Evolutionary conservation across 176 grass and related monocot species (phyloP), one percentile per base, ranked within the genome.

Genomic region (Bromus sterilis): DNA sequence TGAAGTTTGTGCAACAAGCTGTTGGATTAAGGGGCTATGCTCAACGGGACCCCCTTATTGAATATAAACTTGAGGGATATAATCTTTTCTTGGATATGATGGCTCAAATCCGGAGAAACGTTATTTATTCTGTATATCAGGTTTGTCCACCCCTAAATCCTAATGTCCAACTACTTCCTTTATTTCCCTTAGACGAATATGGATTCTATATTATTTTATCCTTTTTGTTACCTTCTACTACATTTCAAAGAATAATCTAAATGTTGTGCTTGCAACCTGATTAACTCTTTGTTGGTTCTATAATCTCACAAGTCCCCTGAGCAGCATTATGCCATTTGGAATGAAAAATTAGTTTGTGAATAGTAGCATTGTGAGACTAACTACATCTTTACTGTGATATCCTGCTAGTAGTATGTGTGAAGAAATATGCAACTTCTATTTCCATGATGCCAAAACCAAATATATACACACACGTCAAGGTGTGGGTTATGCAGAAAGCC

Each of bases 71-170:
- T 21, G 95, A 98, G 79, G 95, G 95, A 77, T 95, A 98, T 88
- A 98, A 98, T 77, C 92, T 98, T 78, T 95, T 98, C 86, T 85
- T 98, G 73, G 92, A 98, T 71, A 98, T 95, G 95, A 98, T 98
- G 95, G 95, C 95, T 39, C 95, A 98, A 83, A 94, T 98, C 75
- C 81, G 95, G 28, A 89, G 95, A 82, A 98, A 98, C 86, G 95
- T 98, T 83, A 98, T 98, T 84, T 95, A 98, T 84, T 84, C 95
- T 46, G 89, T 98, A 28, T 98, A 98, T 85, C 95, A 98, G 95
- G 95, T 98, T 84, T 84, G 85, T 86, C 39, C 33, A 53, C 13
- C 28, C 40, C 16, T 63, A 25, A 53, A 9, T 23, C 40, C 16
- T 63, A 25, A 79, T n/a, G 51, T 14, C 7, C 13, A 56, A 15